These are phyloP conservation scores for Apiospora kogelbergensis DNA, from an alignment of 2,329 filamentous ascomycete genomes.

Conservation along the genomic window DNA sequence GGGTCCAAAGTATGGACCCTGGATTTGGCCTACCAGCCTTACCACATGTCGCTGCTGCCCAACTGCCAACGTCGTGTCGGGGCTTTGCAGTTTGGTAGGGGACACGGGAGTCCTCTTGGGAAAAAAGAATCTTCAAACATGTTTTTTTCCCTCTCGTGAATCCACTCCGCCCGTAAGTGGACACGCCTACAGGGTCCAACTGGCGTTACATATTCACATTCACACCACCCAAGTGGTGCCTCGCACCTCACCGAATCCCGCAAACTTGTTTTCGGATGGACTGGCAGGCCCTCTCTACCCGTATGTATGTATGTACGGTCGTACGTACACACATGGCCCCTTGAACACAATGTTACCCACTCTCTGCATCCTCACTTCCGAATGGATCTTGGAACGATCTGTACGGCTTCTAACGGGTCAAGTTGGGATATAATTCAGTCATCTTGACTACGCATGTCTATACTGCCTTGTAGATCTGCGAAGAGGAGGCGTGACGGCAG, in stretches of 20 bases:
- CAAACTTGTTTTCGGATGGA: neutral
- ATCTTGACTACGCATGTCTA: neutral
- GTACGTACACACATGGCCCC: neutral
- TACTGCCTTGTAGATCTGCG: neutral
- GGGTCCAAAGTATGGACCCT: slow-evolving; percentile 1
- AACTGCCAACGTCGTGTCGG: neutral
- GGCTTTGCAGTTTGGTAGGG: neutral
- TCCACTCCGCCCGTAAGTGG: neutral
- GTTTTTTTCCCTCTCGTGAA: neutral
- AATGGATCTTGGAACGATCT: slow-evolving; percentile 3
- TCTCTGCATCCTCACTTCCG: neutral
- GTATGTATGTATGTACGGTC: neutral
- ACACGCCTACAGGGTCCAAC: neutral
- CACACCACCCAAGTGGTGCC: neutral
- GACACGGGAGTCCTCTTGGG: neutral
- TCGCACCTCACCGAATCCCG: neutral
- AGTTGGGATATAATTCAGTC: neutral
- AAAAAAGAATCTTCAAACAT: neutral
- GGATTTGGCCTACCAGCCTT: neutral
- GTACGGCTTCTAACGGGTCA: neutral
- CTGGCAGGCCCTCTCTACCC: neutral
- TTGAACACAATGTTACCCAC: neutral
- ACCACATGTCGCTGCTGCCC: neutral
- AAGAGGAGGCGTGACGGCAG: neutral
- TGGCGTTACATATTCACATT: neutral